Conservation (phyloP, 768 basidiomycete genomes). For the Termitomyces sp. region DNA sequence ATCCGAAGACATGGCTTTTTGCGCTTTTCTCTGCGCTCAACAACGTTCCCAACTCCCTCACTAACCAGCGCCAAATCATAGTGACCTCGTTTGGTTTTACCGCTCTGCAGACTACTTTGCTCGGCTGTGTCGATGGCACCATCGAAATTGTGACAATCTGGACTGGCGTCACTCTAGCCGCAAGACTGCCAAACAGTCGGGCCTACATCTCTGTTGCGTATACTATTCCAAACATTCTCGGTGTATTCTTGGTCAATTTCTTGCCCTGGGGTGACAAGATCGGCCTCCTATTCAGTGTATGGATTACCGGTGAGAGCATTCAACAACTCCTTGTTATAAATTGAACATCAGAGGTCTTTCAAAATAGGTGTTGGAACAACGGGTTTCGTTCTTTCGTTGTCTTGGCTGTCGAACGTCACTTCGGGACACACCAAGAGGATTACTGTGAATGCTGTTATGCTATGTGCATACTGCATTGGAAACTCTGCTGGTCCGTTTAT, state of each 20-base stretch:
- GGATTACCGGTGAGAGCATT: constrained; percentile 41
- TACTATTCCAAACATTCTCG: constrained; percentile 62
- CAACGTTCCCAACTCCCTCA: constrained; percentile 62
- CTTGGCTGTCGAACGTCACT: constrained; percentile 64
- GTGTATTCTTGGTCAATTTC: constrained; percentile 57
- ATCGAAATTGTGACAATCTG: constrained; percentile 70
- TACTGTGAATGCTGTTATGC: constrained; percentile 69
- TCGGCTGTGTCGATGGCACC: constrained; percentile 62
- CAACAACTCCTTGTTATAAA: background rate
- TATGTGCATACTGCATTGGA: constrained; percentile 62
- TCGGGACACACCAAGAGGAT: constrained; percentile 73
- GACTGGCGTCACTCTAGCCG: constrained; percentile 55
- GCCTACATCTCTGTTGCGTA: constrained; percentile 64
- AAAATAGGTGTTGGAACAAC: constrained; percentile 17
- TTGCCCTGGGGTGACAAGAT: constrained; percentile 64
- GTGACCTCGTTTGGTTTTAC: constrained; percentile 64
- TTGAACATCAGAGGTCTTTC: background rate
- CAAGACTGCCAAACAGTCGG: constrained; percentile 52
- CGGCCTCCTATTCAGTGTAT: constrained; percentile 57
- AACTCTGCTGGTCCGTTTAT: constrained; percentile 75
- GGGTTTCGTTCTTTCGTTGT: constrained; percentile 55
- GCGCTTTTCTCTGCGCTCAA: constrained; percentile 60
- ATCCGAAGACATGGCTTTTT: constrained; percentile 77
- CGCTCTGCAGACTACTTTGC: constrained; percentile 61
- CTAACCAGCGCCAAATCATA: constrained; percentile 64